These are phyloP conservation scores for Populus hybrid DNA, from an alignment of 441 rosid species.

Conservation along the genomic window DNA sequence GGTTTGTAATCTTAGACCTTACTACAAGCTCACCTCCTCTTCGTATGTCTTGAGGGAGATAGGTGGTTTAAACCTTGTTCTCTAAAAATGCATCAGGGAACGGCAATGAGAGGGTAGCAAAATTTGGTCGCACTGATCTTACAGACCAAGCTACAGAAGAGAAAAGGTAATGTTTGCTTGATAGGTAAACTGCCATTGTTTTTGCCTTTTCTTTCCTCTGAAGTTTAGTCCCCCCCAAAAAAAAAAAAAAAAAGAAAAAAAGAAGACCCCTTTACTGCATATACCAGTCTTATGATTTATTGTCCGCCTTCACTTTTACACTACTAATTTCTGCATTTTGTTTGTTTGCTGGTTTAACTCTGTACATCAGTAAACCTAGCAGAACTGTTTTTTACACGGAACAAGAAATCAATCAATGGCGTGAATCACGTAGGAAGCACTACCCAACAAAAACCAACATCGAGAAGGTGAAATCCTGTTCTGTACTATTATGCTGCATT, in stretches of 20 bases:
- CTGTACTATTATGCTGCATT: constrained; percentile 3
- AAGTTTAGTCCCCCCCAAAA: too few species aligned
- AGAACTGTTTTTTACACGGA: constrained; percentile 43
- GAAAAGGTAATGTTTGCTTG: constrained; percentile 45
- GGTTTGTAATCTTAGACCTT: constrained; percentile 34
- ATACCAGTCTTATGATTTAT: too few species aligned
- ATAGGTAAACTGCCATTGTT: not conserved
- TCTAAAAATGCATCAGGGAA: constrained; percentile 30
- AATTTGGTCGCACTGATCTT: constrained; percentile 27
- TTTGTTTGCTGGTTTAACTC: not conserved
- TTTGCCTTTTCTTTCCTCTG: too few species aligned
- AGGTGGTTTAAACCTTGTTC: not conserved
- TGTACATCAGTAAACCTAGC: constrained; percentile 5
- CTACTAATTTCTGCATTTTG: not conserved
- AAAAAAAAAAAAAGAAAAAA: too few species aligned
- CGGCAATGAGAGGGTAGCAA: constrained; percentile 33
- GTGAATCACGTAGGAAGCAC: constrained; percentile 70
- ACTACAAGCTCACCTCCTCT: not conserved
- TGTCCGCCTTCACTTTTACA: not conserved
- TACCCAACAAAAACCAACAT: constrained; percentile 59
- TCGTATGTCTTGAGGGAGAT: not conserved
- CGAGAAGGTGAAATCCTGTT: constrained; percentile 51
- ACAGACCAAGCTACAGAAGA: constrained; percentile 32
- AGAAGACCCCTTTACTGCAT: too few species aligned
- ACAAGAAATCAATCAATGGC: constrained; percentile 73